These are phyloP conservation scores for Triticum timopheevii DNA, from an alignment of 176 grass and related monocot genomes.

Conservation along the genomic window DNA sequence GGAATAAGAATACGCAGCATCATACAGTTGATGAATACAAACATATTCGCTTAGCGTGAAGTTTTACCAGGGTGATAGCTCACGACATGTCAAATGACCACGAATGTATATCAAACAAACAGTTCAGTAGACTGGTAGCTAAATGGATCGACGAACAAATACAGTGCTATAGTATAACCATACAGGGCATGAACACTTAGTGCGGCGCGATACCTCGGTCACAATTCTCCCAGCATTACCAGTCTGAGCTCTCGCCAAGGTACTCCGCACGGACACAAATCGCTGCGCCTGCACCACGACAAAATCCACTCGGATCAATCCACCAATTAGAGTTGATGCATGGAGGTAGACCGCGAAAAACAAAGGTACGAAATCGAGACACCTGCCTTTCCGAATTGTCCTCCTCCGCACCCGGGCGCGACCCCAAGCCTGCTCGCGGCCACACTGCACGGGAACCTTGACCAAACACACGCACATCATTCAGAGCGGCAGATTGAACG, in stretches of 20 bases:
- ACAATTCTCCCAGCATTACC: constrained; percentile 44
- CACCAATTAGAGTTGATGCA: too few relatives aligned
- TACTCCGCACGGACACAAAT: constrained; percentile 29
- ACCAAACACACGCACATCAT: not conserved
- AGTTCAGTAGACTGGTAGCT: not conserved
- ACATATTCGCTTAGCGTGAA: not conserved
- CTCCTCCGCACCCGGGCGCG: constrained; percentile 28
- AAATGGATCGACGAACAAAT: not conserved
- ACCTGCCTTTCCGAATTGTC: constrained; percentile 46
- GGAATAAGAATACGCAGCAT: not conserved
- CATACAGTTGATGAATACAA: not conserved
- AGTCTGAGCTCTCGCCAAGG: constrained; percentile 26
- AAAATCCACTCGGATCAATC: constrained; percentile 23
- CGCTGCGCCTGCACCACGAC: constrained; percentile 38
- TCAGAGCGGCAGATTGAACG: not conserved
- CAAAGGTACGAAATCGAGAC: constrained; percentile 5
- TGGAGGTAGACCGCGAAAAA: too few relatives aligned
- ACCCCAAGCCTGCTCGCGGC: constrained; percentile 30
- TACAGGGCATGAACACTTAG: not conserved
- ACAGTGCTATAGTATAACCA: not conserved
- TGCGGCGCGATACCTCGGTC: constrained; percentile 51
- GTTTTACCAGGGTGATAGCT: not conserved
- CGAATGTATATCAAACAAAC: constrained; percentile 1
- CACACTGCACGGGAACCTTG: constrained; percentile 39
- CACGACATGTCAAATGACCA: not conserved